A percentile compares a stretch with the other conserved stretches of the same genome.
Evolutionary conservation across 2,329 filamentous ascomycete species (phyloP).

Genomic region (Huntiella abstrusa): DNA sequence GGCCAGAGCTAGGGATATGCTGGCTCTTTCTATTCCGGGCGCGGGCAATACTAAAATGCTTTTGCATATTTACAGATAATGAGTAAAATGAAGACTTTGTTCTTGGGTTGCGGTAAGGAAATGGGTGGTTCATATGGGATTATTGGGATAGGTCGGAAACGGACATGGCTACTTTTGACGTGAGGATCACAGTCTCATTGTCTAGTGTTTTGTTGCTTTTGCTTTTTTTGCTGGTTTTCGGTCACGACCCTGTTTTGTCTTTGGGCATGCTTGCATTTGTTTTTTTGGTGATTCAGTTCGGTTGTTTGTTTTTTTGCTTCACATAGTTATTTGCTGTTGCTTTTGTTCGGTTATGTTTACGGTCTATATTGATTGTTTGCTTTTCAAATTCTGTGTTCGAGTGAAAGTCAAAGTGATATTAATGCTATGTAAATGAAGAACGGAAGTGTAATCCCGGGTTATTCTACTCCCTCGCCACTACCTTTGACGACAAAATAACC

Average conservation of each 20-base stretch:
- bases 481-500: constrained; percentile 63
- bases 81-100: too few species aligned
- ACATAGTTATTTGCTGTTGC: neutral
- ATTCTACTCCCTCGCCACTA: constrained; percentile 22
- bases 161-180: too few species aligned
- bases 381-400: neutral
- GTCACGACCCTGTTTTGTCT: neutral
- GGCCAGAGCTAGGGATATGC: constrained; percentile 9
- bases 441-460: neutral
- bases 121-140: too few species aligned
- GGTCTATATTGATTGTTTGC: neutral
- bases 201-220: neutral
- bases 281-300: neutral
- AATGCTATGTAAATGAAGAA: neutral
- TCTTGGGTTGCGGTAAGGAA: too few species aligned
- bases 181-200: constrained; percentile 4
- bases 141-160: too few species aligned
- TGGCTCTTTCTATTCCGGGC: constrained; percentile 8
- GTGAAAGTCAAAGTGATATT: neutral
- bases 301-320: neutral
- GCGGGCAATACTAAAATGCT: constrained; percentile 5
- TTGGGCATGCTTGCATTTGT: neutral
- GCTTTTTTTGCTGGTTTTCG: neutral
- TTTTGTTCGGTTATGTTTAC: constrained; percentile 3
- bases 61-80: too few species aligned